Percentiles rank a stretch among this genome's conserved stretches.
Evolutionary conservation across 2,329 filamentous ascomycete species (phyloP).

Genomic region (Raffaelea albimanens): DNA sequence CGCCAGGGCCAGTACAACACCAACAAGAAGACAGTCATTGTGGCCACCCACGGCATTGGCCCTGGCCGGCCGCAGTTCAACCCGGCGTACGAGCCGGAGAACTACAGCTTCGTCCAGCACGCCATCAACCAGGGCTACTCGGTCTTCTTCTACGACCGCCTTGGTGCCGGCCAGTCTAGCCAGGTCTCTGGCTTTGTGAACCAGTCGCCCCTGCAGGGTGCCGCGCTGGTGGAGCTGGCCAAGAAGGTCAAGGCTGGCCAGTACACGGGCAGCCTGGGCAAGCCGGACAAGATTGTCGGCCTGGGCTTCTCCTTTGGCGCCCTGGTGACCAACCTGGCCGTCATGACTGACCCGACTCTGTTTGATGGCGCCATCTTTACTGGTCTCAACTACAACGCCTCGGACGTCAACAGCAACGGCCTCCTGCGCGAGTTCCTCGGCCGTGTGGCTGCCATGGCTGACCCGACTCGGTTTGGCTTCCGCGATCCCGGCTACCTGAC

Average conservation of each 20-base stretch:
- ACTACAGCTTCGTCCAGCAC: slow-evolving; percentile 4
- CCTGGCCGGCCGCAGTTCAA: neutral
- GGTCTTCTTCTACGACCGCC: slow-evolving; percentile 1
- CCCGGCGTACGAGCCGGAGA: neutral
- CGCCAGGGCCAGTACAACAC: neutral
- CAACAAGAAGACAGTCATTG: slow-evolving; percentile 1
- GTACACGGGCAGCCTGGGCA: neutral
- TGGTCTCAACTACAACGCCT: neutral
- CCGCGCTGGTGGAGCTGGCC: neutral
- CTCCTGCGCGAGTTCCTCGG: neutral
- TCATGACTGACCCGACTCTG: neutral
- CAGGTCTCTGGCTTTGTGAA: neutral
- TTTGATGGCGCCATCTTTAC: neutral
- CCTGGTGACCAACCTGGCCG: neutral
- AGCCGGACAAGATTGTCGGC: neutral
- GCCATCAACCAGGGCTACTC: slow-evolving; percentile 1
- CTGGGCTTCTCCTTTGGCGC: neutral
- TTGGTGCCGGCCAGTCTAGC: neutral
- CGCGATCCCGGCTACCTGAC: neutral
- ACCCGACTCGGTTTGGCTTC: neutral
- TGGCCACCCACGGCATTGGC: slow-evolving; percentile 1
- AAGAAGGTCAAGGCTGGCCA: neutral
- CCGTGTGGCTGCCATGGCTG: neutral
- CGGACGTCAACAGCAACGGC: neutral
- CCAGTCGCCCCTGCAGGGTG: neutral